A percentile compares a stretch with the other conserved stretches of the same genome.
Evolutionary conservation across 2,329 filamentous ascomycete genomes (phyloP).

Genomic region (Alternaria sp.): DNA sequence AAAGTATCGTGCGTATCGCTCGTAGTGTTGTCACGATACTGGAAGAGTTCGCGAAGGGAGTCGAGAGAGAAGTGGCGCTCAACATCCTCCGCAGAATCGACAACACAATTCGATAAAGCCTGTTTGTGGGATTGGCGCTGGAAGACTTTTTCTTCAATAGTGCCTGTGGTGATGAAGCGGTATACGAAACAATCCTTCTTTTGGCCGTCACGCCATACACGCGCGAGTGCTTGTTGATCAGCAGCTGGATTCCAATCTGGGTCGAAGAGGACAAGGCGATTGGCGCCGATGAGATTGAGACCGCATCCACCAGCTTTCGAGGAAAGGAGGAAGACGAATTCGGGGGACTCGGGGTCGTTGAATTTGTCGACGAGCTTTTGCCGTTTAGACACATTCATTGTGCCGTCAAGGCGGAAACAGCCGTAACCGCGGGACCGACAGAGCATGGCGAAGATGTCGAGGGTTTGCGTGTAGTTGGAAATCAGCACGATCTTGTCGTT

Average conservation of each 20-base stretch:
- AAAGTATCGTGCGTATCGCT: constrained; percentile 99
- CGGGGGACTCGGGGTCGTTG: constrained; percentile 88
- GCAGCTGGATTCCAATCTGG: constrained; percentile 96
- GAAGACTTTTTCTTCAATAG: constrained; percentile 99
- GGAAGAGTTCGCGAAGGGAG: constrained; percentile 89
- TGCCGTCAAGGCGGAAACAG: constrained; percentile 88
- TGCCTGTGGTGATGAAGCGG: constrained; percentile 97
- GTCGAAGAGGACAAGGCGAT: constrained; percentile 94
- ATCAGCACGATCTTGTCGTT: constrained; percentile 99
- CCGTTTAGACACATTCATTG: constrained; percentile 97
- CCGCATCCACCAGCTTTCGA: constrained; percentile 97
- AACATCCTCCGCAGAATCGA: constrained; percentile 95
- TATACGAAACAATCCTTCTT: constrained; percentile 99
- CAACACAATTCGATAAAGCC: constrained; percentile 92
- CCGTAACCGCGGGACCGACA: constrained; percentile 88
- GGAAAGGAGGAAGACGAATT: constrained; percentile 95
- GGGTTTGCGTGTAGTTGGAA: constrained; percentile 96
- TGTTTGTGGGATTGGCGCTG: constrained; percentile 99
- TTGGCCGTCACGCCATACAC: constrained; percentile 98
- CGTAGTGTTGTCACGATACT: constrained; percentile 83
- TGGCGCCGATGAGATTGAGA: constrained; percentile 93
- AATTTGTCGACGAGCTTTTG: constrained; percentile 98
- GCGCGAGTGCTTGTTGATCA: constrained; percentile 94
- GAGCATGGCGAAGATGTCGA: constrained; percentile 92
- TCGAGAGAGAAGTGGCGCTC: constrained; percentile 96